A percentile compares a stretch with the other conserved stretches of the same genome.
Conservation (phyloP, 352 stramenopile species). For the Phytophthora palmivora region DNA sequence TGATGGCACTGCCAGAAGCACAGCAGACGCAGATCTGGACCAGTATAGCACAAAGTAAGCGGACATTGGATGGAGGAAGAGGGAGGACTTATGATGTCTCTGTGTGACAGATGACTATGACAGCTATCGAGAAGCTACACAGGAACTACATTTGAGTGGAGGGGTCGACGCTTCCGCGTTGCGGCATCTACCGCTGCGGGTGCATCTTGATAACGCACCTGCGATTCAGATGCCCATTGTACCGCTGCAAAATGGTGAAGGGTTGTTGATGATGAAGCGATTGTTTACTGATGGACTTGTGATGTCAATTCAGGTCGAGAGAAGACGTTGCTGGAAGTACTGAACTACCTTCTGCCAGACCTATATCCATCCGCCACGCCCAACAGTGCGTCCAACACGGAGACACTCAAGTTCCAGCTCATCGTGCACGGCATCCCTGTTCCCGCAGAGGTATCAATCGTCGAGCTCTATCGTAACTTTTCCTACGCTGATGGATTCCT, state of each 20-base stretch:
- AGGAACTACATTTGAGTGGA: slow-evolving; percentile 49
- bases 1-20: slow-evolving; percentile 82
- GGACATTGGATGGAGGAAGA: background rate
- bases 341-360: slow-evolving; percentile 69
- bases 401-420: slow-evolving; percentile 30
- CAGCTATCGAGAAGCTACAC: slow-evolving; percentile 61
- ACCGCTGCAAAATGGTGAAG: slow-evolving; percentile 48
- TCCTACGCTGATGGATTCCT: slow-evolving; percentile 82
- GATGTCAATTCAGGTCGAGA: slow-evolving; percentile 43
- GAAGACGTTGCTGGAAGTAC: slow-evolving; percentile 54
- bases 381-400: background rate
- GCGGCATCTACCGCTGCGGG: slow-evolving; percentile 65
- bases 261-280: background rate
- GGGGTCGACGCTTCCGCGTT: slow-evolving; percentile 43
- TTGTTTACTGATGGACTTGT: background rate
- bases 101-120: slow-evolving; percentile 51
- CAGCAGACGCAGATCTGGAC: slow-evolving; percentile 87
- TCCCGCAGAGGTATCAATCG: slow-evolving; percentile 55
- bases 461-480: slow-evolving; percentile 70
- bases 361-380: slow-evolving; percentile 44
- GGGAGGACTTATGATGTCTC: background rate
- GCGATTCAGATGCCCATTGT: slow-evolving; percentile 79
- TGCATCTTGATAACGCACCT: slow-evolving; percentile 62
- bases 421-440: slow-evolving; percentile 70
- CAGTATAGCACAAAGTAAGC: slow-evolving; percentile 73